phyloP scores from a whole-genome alignment of 768 basidiomycete species.

The Lactarius indigo region DNA sequence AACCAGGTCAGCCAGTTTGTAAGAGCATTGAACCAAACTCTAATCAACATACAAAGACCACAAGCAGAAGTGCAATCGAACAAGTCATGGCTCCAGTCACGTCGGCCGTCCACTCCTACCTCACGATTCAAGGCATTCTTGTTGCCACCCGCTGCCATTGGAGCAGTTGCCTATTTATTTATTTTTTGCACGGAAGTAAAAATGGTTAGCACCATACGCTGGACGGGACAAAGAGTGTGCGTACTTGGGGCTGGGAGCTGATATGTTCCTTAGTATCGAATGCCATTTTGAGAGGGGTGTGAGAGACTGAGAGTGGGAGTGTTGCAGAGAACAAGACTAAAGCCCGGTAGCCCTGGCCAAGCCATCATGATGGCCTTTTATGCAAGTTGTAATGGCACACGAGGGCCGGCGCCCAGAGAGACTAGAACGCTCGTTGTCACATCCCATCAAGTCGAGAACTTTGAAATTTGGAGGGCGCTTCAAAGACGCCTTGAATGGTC shows the following conservation, averaged over 20 bases:
- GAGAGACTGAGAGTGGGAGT: constrained; percentile 18
- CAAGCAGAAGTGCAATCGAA: constrained; percentile 27
- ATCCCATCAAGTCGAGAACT: too few species aligned
- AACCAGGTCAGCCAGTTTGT: constrained; percentile 18
- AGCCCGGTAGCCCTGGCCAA: too few species aligned
- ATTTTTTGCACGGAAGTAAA: not conserved
- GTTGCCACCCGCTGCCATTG: constrained; percentile 18
- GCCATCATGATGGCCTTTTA: not conserved
- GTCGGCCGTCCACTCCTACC: constrained; percentile 30
- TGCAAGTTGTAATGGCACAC: not conserved
- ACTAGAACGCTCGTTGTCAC: constrained; percentile 16
- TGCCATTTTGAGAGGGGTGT: constrained; percentile 10
- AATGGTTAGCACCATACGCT: not conserved
- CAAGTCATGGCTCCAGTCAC: constrained; percentile 35
- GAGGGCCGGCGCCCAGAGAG: too few species aligned
- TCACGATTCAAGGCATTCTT: constrained; percentile 29
- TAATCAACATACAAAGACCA: constrained; percentile 29
- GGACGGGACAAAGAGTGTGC: not conserved
- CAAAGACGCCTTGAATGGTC: too few species aligned
- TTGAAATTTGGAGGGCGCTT: too few species aligned
- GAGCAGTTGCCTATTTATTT: not conserved
- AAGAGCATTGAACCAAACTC: not conserved
- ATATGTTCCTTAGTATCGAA: not conserved
- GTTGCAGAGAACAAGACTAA: too few species aligned
- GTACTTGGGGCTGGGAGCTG: not conserved